A percentile compares a stretch with the other conserved stretches of the same genome.
Conservation (phyloP, 768 basidiomycete species). For the Suillus cothurnatus region DNA sequence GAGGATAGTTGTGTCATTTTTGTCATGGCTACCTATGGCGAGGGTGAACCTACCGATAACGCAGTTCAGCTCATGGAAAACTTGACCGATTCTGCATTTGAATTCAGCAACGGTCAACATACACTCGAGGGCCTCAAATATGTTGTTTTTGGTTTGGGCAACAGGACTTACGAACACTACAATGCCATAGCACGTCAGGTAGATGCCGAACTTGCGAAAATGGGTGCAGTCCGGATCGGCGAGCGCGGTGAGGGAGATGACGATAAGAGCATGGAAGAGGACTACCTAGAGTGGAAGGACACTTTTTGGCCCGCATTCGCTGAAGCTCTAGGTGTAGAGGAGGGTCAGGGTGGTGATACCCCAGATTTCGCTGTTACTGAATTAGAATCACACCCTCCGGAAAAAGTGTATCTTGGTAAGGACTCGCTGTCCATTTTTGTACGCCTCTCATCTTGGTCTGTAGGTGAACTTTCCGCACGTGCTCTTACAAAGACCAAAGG, state of each 20-base stretch:
- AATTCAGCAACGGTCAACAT: constrained; percentile 80
- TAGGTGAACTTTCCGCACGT: constrained; percentile 94
- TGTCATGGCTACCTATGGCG: constrained; percentile 97
- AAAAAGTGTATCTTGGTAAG: constrained; percentile 93
- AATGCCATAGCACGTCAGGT: constrained; percentile 85
- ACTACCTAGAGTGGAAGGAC: constrained; percentile 99
- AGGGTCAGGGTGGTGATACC: constrained; percentile 93
- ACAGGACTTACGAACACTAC: constrained; percentile 95
- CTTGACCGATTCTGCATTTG: constrained; percentile 82
- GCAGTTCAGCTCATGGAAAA: constrained; percentile 94
- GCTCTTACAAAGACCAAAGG: constrained; percentile 93
- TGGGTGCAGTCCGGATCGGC: constrained; percentile 86
- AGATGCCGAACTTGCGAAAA: constrained; percentile 69
- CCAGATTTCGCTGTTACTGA: constrained; percentile 94
- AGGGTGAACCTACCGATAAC: constrained; percentile 99
- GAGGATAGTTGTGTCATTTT: constrained; percentile 90
- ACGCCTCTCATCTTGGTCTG: neutral
- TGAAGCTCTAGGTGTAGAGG: constrained; percentile 83
- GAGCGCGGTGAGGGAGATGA: constrained; percentile 96
- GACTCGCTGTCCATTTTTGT: neutral
- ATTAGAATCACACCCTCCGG: constrained; percentile 67
- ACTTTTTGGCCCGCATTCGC: constrained; percentile 93
- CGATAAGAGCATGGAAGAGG: constrained; percentile 99
- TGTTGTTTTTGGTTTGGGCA: constrained; percentile 92
- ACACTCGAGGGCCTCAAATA: constrained; percentile 86